Conservation (phyloP, 2,329 filamentous ascomycete genomes). For the Aspergillus melleus region DNA sequence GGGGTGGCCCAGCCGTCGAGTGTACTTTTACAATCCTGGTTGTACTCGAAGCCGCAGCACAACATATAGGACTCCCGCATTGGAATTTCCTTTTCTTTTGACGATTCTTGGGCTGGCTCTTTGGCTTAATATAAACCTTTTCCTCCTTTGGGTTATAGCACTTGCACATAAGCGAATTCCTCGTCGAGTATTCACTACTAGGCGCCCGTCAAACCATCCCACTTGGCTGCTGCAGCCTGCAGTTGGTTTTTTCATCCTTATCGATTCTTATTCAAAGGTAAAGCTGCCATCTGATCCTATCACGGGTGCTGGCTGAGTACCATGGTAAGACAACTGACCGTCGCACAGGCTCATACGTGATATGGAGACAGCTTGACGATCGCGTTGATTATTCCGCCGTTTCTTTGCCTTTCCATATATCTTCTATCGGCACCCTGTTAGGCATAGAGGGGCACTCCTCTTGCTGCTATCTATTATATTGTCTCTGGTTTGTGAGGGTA, state of each 20-base stretch:
- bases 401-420: conserved; percentile 8
- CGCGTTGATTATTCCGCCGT: conserved; percentile 26
- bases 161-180: background rate
- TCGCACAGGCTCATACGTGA: conserved; percentile 11
- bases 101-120: background rate
- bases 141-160: background rate
- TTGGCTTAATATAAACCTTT: background rate
- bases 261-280: conserved; percentile 1
- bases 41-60: conserved; percentile 1
- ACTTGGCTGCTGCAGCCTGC: background rate
- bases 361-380: conserved; percentile 26
- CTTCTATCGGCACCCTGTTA: conserved; percentile 22
- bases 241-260: background rate
- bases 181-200: background rate
- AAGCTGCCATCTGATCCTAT: background rate
- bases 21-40: background rate
- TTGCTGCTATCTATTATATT: conserved; percentile 2
- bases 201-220: background rate
- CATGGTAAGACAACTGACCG: conserved; percentile 12
- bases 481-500: conserved; percentile 4
- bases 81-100: background rate
- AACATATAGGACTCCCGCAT: conserved; percentile 2
- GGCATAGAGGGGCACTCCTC: background rate
- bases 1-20: background rate
- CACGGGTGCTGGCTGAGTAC: background rate